Evolutionary conservation across 75 land plant species (phyloP).

Genomic region (Selaginella moellendorffii): DNA sequence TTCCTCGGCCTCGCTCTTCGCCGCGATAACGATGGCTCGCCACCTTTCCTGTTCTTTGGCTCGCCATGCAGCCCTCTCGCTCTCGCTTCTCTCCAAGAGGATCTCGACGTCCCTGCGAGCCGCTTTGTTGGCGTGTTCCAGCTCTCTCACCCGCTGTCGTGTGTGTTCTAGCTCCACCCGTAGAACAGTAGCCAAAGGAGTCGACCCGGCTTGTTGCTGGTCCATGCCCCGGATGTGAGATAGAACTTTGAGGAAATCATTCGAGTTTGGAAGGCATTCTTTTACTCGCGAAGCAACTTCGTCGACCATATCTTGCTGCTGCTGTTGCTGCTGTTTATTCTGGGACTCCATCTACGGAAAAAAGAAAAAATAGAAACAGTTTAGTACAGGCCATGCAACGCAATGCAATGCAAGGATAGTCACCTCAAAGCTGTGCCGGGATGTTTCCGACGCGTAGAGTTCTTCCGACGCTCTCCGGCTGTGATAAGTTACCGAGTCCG

Average conservation of each 20-base stretch:
- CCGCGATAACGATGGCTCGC: background rate
- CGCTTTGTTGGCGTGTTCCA: slow-evolving; percentile 40
- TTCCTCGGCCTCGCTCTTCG: slow-evolving; percentile 12
- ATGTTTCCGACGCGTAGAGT: background rate
- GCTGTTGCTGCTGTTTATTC: background rate
- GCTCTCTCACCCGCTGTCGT: slow-evolving; percentile 37
- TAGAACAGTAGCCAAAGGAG: slow-evolving; percentile 45
- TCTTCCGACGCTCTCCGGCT: background rate
- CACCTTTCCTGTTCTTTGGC: slow-evolving; percentile 14
- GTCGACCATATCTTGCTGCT: background rate
- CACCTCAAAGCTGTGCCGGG: background rate
- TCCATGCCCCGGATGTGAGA: slow-evolving; percentile 46
- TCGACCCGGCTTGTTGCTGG: slow-evolving; percentile 49
- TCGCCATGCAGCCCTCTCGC: slow-evolving; percentile 27
- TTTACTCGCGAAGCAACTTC: no score
- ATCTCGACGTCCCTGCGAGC: slow-evolving; percentile 45
- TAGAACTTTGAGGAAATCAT: background rate
- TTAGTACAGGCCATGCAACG: no score
- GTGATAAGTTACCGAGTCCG: background rate
- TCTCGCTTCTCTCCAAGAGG: slow-evolving; percentile 40
- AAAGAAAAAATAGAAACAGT: no score
- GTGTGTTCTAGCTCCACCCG: slow-evolving; percentile 48
- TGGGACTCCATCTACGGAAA: background rate
- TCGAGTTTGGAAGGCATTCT: background rate
- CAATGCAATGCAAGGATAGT: no score